Conservation (phyloP, 2,329 filamentous ascomycete species). For the Cyanodermella asteris region DNA sequence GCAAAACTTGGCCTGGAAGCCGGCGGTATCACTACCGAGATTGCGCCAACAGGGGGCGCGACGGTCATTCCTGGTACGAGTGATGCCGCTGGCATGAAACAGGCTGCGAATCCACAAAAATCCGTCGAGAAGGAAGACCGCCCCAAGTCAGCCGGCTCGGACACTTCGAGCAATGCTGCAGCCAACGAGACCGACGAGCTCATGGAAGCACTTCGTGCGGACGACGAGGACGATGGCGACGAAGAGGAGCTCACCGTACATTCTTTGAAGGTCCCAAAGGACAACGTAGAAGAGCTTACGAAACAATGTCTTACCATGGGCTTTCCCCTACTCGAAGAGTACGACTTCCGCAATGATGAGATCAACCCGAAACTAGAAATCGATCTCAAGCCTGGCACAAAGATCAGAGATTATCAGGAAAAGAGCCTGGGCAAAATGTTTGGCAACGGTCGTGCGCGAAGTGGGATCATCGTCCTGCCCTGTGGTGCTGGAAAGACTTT, state of each 20-base stretch:
- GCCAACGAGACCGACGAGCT: constrained; percentile 45
- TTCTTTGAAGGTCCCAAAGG: constrained; percentile 73
- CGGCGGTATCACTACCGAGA: constrained; percentile 54
- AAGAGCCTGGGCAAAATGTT: constrained; percentile 99
- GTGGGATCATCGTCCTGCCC: constrained; percentile 88
- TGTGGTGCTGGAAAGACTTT: constrained; percentile 94
- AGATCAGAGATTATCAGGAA: constrained; percentile 88
- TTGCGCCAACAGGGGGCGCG: constrained; percentile 65
- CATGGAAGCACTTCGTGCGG: constrained; percentile 44
- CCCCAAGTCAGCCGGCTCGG: constrained; percentile 8
- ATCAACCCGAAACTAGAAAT: constrained; percentile 83
- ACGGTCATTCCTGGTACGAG: constrained; percentile 89
- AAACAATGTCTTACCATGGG: constrained; percentile 74
- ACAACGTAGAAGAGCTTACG: constrained; percentile 65
- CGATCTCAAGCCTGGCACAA: constrained; percentile 68
- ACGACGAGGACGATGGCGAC: constrained; percentile 62
- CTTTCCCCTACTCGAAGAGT: constrained; percentile 81
- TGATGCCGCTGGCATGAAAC: constrained; percentile 69
- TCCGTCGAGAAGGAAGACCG: constrained; percentile 6
- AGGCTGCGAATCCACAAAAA: constrained; percentile 22
- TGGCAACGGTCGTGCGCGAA: constrained; percentile 89
- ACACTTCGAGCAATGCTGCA: constrained; percentile 19
- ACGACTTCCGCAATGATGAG: constrained; percentile 85
- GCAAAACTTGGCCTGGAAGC: constrained; percentile 52
- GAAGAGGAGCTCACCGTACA: constrained; percentile 76